phyloP scores from a whole-genome alignment of 139 green algal genomes.

The Chlamydomonas applanata region DNA sequence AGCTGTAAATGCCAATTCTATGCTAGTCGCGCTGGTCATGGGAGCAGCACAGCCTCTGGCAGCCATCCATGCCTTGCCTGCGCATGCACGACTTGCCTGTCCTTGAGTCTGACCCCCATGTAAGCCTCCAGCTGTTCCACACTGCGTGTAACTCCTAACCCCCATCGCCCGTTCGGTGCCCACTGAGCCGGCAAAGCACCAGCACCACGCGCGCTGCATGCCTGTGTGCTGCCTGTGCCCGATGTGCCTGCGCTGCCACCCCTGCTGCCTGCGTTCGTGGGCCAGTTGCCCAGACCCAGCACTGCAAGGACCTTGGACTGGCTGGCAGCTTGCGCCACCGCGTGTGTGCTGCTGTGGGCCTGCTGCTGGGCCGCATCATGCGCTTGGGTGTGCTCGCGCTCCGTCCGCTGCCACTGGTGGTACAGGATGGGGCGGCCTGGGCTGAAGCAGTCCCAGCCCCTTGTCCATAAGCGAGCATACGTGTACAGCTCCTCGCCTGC shows the following conservation, averaged over 20 bases:
- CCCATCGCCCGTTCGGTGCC: slow-evolving; percentile 31
- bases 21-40: too few species aligned
- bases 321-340: not conserved
- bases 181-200: slow-evolving; percentile 18
- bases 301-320: slow-evolving; percentile 5
- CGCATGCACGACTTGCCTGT: not conserved
- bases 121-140: slow-evolving; percentile 29
- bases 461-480: slow-evolving; percentile 60
- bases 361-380: not conserved
- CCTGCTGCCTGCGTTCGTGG: not conserved
- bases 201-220: not conserved
- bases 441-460: slow-evolving; percentile 62
- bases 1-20: too few species aligned
- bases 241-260: not conserved
- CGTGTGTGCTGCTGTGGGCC: not conserved
- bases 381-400: slow-evolving; percentile 16
- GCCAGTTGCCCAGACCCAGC: not conserved
- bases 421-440: slow-evolving; percentile 48
- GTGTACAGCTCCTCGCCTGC: slow-evolving; percentile 39
- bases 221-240: not conserved
- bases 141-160: slow-evolving; percentile 29
- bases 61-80: slow-evolving; percentile 6
- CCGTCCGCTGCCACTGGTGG: slow-evolving; percentile 62
- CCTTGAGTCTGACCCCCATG: slow-evolving; percentile 31
- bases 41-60: not conserved